These are phyloP conservation scores for Pestalotiopsis sp. DNA, from an alignment of 2,329 filamentous ascomycete genomes.

Conservation along the genomic window DNA sequence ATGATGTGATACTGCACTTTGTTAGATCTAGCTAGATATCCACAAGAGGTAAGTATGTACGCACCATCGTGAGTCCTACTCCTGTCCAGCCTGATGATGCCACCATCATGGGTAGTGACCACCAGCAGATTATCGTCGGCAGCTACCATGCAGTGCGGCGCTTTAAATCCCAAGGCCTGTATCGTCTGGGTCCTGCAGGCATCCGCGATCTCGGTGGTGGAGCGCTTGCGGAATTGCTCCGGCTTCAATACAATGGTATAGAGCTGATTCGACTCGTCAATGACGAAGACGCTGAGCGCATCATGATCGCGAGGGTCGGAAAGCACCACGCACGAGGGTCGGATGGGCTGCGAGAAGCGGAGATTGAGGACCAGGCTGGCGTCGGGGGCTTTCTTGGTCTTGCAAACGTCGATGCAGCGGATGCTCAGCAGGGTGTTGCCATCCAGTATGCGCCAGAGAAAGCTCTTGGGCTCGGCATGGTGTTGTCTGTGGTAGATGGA, in stretches of 20 bases:
- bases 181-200: conserved; percentile 76
- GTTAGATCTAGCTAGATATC: background rate
- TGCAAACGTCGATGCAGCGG: conserved; percentile 79
- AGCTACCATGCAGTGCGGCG: conserved; percentile 80
- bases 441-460: conserved; percentile 89
- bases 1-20: conserved; percentile 27
- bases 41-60: conserved; percentile 22
- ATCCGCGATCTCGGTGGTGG: conserved; percentile 72
- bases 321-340: conserved; percentile 78
- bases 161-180: conserved; percentile 73
- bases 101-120: conserved; percentile 79
- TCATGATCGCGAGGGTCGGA: conserved; percentile 73
- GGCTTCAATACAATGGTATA: conserved; percentile 83
- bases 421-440: conserved; percentile 80
- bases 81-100: conserved; percentile 71
- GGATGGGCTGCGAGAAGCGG: conserved; percentile 73
- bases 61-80: conserved; percentile 50
- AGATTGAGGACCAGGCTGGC: conserved; percentile 77
- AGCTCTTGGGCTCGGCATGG: conserved; percentile 77
- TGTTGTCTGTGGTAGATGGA: conserved; percentile 84
- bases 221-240: conserved; percentile 75
- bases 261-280: conserved; percentile 74
- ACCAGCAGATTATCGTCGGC: conserved; percentile 74
- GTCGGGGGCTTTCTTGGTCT: conserved; percentile 65
- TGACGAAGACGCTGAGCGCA: conserved; percentile 61